phyloP scores from a whole-genome alignment of 1,139 yeast species.

The Sugiyamaella neomexicana region DNA sequence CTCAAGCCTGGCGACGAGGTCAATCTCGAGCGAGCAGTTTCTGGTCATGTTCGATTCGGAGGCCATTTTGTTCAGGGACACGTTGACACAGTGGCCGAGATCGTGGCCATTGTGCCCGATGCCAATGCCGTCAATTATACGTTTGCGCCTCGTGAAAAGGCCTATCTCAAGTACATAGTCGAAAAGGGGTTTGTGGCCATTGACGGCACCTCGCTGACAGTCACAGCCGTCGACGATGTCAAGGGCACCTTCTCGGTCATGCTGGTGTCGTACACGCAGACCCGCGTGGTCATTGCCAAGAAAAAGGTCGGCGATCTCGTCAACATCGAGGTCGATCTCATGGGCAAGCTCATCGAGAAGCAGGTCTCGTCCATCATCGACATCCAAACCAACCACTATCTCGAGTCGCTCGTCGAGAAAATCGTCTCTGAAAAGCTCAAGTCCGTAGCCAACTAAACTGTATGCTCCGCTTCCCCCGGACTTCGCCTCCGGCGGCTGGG shows the following conservation, averaged over 20 bases:
- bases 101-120: constrained; percentile 57
- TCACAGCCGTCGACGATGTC: constrained; percentile 66
- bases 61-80: constrained; percentile 99
- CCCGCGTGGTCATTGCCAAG: constrained; percentile 68
- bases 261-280: constrained; percentile 91
- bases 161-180: constrained; percentile 72
- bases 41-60: constrained; percentile 81
- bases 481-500: background rate
- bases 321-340: constrained; percentile 90
- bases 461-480: no score
- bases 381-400: constrained; percentile 42
- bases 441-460: no score
- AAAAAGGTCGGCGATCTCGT: constrained; percentile 66
- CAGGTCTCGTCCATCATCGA: constrained; percentile 68
- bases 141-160: constrained; percentile 65
- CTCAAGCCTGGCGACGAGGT: constrained; percentile 61
- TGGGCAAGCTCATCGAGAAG: constrained; percentile 87
- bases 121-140: constrained; percentile 79
- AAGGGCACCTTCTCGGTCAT: constrained; percentile 70
- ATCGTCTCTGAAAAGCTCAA: constrained; percentile 40
- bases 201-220: constrained; percentile 93
- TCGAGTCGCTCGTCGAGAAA: constrained; percentile 49
- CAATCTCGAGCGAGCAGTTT: constrained; percentile 88
- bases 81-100: constrained; percentile 82
- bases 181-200: constrained; percentile 90